These are phyloP conservation scores for Starmerella bombicola DNA, from an alignment of 805 yeast genomes.

Conservation along the genomic window DNA sequence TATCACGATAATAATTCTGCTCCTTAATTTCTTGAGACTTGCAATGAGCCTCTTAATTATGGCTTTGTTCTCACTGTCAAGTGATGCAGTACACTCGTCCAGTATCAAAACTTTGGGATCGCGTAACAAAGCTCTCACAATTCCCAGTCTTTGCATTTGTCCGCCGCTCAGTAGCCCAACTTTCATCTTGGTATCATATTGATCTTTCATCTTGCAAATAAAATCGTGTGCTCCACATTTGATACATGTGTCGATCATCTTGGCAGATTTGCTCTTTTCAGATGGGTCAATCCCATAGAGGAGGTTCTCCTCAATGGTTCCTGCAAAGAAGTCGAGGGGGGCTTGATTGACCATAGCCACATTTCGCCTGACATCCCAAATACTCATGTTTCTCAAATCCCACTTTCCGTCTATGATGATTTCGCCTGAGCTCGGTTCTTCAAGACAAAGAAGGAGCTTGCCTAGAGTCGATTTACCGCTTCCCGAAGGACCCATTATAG, in stretches of 20 bases:
- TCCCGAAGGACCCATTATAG: constrained; percentile 78
- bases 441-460: constrained; percentile 44
- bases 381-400: constrained; percentile 38
- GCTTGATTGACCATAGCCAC: constrained; percentile 67
- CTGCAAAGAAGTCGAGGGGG: constrained; percentile 53
- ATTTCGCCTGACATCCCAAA: constrained; percentile 38
- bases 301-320: constrained; percentile 59
- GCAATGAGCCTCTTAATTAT: constrained; percentile 41
- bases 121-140: constrained; percentile 68
- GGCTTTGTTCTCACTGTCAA: constrained; percentile 53
- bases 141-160: constrained; percentile 71
- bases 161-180: constrained; percentile 65
- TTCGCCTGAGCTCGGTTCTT: constrained; percentile 31
- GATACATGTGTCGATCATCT: constrained; percentile 28
- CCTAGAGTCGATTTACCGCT: constrained; percentile 79
- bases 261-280: neutral
- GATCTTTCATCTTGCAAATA: constrained; percentile 37
- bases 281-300: constrained; percentile 12
- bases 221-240: constrained; percentile 46
- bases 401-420: constrained; percentile 35
- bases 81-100: constrained; percentile 84
- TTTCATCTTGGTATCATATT: constrained; percentile 47
- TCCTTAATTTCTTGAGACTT: constrained; percentile 26
- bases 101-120: constrained; percentile 51
- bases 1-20: constrained; percentile 45